A percentile compares a stretch with the other conserved stretches of the same genome.
Conservation (phyloP, 2,329 filamentous ascomycete genomes). For the Diaporthe vexans region DNA sequence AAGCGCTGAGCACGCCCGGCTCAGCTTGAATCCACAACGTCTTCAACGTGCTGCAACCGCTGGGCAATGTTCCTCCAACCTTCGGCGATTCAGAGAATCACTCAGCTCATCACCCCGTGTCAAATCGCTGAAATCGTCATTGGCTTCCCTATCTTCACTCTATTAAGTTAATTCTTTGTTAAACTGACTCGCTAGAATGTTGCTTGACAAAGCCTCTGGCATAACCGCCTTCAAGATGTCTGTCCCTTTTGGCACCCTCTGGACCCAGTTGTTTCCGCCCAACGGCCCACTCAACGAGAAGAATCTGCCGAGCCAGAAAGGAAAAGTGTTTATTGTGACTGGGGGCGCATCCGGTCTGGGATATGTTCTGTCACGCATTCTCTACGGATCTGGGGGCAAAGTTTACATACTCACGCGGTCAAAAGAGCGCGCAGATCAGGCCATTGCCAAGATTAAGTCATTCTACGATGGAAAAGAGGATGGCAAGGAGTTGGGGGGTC, state of each 20-base stretch:
- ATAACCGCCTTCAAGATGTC: background rate
- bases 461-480: conserved; percentile 22
- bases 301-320: conserved; percentile 42
- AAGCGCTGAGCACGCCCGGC: too few relatives aligned
- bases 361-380: conserved; percentile 61
- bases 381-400: conserved; percentile 63
- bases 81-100: background rate
- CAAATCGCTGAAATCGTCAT: background rate
- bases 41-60: background rate
- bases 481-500: conserved; percentile 28
- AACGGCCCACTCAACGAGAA: conserved; percentile 39
- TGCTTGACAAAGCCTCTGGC: background rate
- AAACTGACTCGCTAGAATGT: background rate
- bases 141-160: background rate
- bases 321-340: conserved; percentile 59
- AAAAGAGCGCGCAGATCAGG: conserved; percentile 42
- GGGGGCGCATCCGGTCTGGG: conserved; percentile 53
- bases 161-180: background rate
- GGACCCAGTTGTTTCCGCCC: conserved; percentile 45
- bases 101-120: background rate
- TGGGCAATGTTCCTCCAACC: background rate
- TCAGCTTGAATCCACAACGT: background rate
- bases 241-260: conserved; percentile 37
- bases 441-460: conserved; percentile 43
- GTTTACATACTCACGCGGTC: conserved; percentile 64